Evolutionary conservation across 768 basidiomycete genomes (phyloP).

Genomic region (Russula vinacea): DNA sequence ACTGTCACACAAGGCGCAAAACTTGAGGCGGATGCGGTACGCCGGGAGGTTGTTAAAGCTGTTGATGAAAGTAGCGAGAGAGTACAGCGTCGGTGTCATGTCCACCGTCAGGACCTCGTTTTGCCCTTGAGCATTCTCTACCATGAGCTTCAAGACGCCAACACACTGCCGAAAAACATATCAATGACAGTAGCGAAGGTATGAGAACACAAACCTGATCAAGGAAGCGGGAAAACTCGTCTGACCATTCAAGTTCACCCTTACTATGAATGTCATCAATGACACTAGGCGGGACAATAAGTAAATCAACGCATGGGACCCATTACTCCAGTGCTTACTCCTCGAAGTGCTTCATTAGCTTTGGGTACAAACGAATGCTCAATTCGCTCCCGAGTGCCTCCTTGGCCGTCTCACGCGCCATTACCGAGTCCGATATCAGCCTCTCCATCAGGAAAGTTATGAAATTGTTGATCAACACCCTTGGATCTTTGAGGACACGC

Average conservation of each 20-base stretch:
- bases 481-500: conserved; percentile 59
- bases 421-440: conserved; percentile 58
- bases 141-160: conserved; percentile 67
- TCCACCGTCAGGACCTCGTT: conserved; percentile 55
- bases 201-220: conserved; percentile 58
- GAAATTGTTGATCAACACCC: conserved; percentile 59
- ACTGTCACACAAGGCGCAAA: conserved; percentile 67
- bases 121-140: conserved; percentile 64
- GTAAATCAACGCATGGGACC: not conserved
- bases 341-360: conserved; percentile 67
- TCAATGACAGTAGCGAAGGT: not conserved
- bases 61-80: conserved; percentile 62
- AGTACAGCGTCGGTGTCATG: conserved; percentile 39
- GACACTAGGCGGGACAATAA: conserved; percentile 40
- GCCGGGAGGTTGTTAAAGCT: conserved; percentile 53
- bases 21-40: conserved; percentile 69
- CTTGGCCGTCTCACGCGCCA: conserved; percentile 72
- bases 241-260: conserved; percentile 44
- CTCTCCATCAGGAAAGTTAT: conserved; percentile 66
- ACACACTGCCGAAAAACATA: conserved; percentile 50
- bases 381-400: conserved; percentile 82
- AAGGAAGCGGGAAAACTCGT: conserved; percentile 52
- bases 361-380: conserved; percentile 62
- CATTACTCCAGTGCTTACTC: conserved; percentile 48
- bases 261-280: conserved; percentile 51